A percentile compares a stretch with the other conserved stretches of the same genome.
Evolutionary conservation across 2,329 filamentous ascomycete species (phyloP).

Genomic region (Arthrobotrys pseudoclavata): DNA sequence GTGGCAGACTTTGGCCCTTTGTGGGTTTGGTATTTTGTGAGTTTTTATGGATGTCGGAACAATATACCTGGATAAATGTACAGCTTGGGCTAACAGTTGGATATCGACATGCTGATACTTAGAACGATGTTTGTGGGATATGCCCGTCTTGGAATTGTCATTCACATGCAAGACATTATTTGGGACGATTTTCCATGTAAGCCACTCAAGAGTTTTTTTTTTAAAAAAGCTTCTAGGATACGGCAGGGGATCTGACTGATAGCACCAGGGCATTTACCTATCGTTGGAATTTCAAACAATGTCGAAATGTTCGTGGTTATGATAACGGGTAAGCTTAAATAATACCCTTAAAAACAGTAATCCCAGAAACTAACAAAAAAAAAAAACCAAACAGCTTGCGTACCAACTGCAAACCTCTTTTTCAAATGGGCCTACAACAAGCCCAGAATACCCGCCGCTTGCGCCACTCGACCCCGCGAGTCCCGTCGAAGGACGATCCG

Average conservation of each 20-base stretch:
- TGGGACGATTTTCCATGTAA: constrained; percentile 51
- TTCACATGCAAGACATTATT: constrained; percentile 28
- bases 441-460: constrained; percentile 37
- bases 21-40: constrained; percentile 45
- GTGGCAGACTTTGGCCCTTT: constrained; percentile 31
- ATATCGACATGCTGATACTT: background rate
- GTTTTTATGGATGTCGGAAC: constrained; percentile 7
- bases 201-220: background rate
- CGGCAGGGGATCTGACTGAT: background rate
- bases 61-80: background rate
- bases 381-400: constrained; percentile 23
- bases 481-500: constrained; percentile 33
- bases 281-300: constrained; percentile 40
- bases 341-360: background rate
- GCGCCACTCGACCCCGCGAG: background rate
- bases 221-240: background rate
- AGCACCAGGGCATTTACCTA: constrained; percentile 40
- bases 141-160: constrained; percentile 31
- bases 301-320: constrained; percentile 52
- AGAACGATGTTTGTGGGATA: constrained; percentile 50
- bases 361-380: background rate
- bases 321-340: constrained; percentile 34
- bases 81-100: background rate
- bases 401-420: constrained; percentile 51
- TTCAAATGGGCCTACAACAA: constrained; percentile 60